Base-by-base conservation (phyloP, 768 basidiomycete species). In the Mycena venus region DNA sequence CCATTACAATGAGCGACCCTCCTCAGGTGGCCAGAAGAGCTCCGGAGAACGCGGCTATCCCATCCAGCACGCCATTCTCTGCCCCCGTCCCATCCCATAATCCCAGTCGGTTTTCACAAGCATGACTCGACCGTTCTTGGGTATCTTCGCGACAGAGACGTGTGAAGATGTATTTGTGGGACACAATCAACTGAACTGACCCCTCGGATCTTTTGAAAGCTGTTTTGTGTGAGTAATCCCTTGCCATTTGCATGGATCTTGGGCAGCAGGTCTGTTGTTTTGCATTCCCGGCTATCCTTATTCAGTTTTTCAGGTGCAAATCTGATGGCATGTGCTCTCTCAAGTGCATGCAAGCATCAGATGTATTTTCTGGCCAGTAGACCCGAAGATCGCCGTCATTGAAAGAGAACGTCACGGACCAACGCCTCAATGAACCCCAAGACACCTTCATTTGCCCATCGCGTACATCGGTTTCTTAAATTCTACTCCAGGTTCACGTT, bases 171-270 rank as follows among this genome's bases (percentile, higher is more conserved):
- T 44, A 17, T 51, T 55, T 17, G 34, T 12, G 15, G 42, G 15
- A 32, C 42, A 40, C 14, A 40, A 36, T 47, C 49, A 31, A 47
- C 44, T 31, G 17, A 44, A 44, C 17, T 14, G 6, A 11, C 44
- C n/a, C 6, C 21, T 53, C 69, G 60, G 69, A 70, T 63, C 68
- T 70, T 49, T 15, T 15, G n/a, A 15, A 53, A 17, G 12, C 67
- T 32, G 29, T 59, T 47, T 32, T 17, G 32, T 49, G 58, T n/a
- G 40, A n/a, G n/a, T 40, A 27, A 38, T 38, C n/a, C 11, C n/a
- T 38, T n/a, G 11, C 19, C 56, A 44, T 58, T 42, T 55, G 36
- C 40, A 42, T 38, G 42, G 56, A 53, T 47, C 36, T 64, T 51
- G 63, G 47, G 15, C 64, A 38, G 17, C 49, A 51, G 34, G n/a